Conservation (phyloP, 2,329 filamentous ascomycete genomes). For the Scedosporium apiospermum region DNA sequence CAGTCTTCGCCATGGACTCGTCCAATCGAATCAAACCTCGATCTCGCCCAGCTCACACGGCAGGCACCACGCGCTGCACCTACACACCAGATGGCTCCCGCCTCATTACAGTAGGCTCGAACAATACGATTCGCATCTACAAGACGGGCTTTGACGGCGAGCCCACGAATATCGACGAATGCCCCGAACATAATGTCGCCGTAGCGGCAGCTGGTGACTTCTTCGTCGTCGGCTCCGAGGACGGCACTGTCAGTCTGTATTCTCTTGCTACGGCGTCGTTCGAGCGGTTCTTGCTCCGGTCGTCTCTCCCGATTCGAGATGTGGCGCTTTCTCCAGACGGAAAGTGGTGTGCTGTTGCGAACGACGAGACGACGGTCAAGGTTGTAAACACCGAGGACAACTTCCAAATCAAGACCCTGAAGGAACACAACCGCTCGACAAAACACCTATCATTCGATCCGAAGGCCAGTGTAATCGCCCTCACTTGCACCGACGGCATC, state of each 20-base stretch:
- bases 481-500: conserved; percentile 81
- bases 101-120: conserved; percentile 83
- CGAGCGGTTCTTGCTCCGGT: conserved; percentile 74
- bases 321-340: conserved; percentile 72
- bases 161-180: conserved; percentile 85
- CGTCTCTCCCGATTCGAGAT: conserved; percentile 78
- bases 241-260: conserved; percentile 93
- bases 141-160: conserved; percentile 87
- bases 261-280: conserved; percentile 60
- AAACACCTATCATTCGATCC: conserved; percentile 88
- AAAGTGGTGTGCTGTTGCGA: conserved; percentile 89
- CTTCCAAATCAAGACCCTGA: conserved; percentile 63
- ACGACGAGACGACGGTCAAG: conserved; percentile 88
- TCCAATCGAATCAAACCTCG: conserved; percentile 39
- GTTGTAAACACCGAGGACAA: conserved; percentile 77
- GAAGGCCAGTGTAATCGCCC: conserved; percentile 61
- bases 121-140: conserved; percentile 90
- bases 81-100: conserved; percentile 85
- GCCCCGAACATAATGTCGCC: conserved; percentile 74
- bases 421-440: conserved; percentile 77
- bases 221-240: conserved; percentile 84
- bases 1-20: conserved; percentile 8
- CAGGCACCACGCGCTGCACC: conserved; percentile 75
- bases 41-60: conserved; percentile 66
- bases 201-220: conserved; percentile 69